Evolutionary conservation across 352 stramenopile genomes (phyloP).

Genomic region (Pythium aphanidermatum): DNA sequence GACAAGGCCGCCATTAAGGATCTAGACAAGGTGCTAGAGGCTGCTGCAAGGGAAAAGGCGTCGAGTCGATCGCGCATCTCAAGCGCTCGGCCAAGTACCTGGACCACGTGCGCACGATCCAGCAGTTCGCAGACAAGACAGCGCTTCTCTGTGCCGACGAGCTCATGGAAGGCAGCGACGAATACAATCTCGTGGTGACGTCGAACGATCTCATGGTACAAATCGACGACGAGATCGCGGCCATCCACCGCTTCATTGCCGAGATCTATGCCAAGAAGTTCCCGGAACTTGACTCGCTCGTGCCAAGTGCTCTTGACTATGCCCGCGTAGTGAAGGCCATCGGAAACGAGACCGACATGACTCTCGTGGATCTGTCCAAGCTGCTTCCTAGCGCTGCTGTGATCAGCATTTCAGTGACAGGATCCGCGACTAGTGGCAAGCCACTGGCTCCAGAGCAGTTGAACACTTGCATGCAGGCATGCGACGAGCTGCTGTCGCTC

Average conservation of each 20-base stretch:
- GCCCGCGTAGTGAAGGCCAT: constrained; percentile 89
- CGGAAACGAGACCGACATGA: constrained; percentile 93
- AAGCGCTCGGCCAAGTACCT: constrained; percentile 71
- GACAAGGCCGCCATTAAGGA: constrained; percentile 21
- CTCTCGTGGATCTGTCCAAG: constrained; percentile 83
- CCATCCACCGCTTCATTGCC: constrained; percentile 87
- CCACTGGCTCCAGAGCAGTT: constrained; percentile 68
- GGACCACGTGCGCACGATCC: constrained; percentile 63
- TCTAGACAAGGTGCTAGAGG: constrained; percentile 33
- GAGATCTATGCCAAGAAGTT: constrained; percentile 93
- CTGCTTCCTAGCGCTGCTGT: constrained; percentile 90
- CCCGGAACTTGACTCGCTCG: constrained; percentile 91
- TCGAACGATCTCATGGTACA: constrained; percentile 92
- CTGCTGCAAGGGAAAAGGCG: constrained; percentile 41
- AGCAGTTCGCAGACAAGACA: constrained; percentile 37
- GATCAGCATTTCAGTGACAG: constrained; percentile 94
- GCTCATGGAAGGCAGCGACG: constrained; percentile 53
- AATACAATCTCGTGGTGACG: constrained; percentile 84
- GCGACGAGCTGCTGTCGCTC: constrained; percentile 86
- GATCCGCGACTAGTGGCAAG: constrained; percentile 87
- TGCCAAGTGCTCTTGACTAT: constrained; percentile 91
- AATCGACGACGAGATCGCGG: constrained; percentile 92
- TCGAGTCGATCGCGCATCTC: constrained; percentile 58
- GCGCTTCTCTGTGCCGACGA: constrained; percentile 23
- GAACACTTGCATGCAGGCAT: constrained; percentile 62